Evolutionary conservation across 306 rosid genomes (phyloP), one percentile per base, ranked within the genome.

Genomic region (Cajanus cajan): DNA sequence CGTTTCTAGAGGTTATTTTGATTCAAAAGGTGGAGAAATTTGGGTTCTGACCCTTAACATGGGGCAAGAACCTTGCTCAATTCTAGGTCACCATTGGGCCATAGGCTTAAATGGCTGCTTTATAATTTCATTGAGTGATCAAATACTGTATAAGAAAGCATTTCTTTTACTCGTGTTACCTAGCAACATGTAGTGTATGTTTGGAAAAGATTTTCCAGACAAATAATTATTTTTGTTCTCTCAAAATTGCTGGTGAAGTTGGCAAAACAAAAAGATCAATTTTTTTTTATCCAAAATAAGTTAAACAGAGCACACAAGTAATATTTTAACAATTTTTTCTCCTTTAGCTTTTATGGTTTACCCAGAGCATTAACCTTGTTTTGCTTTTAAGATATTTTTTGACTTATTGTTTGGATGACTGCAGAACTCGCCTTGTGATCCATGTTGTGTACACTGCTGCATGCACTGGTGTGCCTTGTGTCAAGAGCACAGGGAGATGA

Each of bases 401-500:
- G 7, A 21, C 76, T 58, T 24, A 7, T 31, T 68, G 33, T 55
- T 77, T 68, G 50, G 50, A 50, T 83, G 79, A 41, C 11, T 68
- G 82, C 81, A 95, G 97, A 88, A 95, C 85, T 88, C 92, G 14
- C 98, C 96, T 0, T 86, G 96, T 73, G 99, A 93, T 71, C 98
- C 98, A n/a, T 95, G 99, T 93, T 71, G 90, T 88, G 95, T 91
- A 10, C 96, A 95, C 62, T 95, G 99, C 84, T 93, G 97, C 84
- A 67, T 88, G 82, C 98, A 95, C 80, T 90, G 96, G 95, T 92
- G 99, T 55, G 99, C 99, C 82, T 69, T 95, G 86, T 95, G 99
- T 74, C 97, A 93, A 81, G 98, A 95, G 90, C 98, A 95, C 82
- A 82, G 96, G 84, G 99, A 95, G 90, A 93, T 89, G 93, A 90